Percentiles rank a stretch among this genome's conserved stretches.
Conservation (phyloP, 176 grass and related monocot genomes). For the Canna indica region DNA sequence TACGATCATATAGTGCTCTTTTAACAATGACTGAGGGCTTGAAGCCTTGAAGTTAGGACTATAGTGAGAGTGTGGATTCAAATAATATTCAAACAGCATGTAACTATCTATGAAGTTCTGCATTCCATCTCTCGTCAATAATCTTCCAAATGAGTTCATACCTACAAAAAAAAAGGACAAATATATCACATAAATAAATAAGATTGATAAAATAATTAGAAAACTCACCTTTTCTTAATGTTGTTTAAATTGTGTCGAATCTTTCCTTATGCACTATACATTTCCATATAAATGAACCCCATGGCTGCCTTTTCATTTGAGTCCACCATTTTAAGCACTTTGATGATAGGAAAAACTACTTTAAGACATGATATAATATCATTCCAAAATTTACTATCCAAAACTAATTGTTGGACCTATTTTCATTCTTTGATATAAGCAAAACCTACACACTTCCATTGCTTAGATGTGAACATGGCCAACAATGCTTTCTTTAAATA, state of each 20-base stretch:
- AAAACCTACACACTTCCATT: not conserved
- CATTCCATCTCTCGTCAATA: not conserved
- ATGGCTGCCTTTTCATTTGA: too few relatives aligned
- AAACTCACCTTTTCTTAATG: too few relatives aligned
- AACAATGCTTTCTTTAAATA: not conserved
- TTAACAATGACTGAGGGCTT: too few relatives aligned
- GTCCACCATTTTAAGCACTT: not conserved
- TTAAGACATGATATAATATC: not conserved
- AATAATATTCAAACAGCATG: not conserved
- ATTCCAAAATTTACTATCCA: constrained; percentile 1
- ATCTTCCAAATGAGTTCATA: not conserved
- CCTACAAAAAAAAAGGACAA: not conserved
- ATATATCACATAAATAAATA: not conserved
- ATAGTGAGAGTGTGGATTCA: not conserved
- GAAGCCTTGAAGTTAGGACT: not conserved
- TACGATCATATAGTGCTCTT: too few relatives aligned
- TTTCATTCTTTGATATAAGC: too few relatives aligned
- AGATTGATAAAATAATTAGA: not conserved
- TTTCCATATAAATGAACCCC: not conserved
- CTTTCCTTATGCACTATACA: too few relatives aligned
- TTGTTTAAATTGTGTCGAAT: too few relatives aligned
- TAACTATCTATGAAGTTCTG: not conserved
- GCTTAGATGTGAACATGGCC: not conserved
- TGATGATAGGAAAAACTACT: not conserved
- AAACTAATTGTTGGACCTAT: not conserved